Evolutionary conservation across 2,329 filamentous ascomycete genomes (phyloP).

Genomic region (Colletotrichum sojae): DNA sequence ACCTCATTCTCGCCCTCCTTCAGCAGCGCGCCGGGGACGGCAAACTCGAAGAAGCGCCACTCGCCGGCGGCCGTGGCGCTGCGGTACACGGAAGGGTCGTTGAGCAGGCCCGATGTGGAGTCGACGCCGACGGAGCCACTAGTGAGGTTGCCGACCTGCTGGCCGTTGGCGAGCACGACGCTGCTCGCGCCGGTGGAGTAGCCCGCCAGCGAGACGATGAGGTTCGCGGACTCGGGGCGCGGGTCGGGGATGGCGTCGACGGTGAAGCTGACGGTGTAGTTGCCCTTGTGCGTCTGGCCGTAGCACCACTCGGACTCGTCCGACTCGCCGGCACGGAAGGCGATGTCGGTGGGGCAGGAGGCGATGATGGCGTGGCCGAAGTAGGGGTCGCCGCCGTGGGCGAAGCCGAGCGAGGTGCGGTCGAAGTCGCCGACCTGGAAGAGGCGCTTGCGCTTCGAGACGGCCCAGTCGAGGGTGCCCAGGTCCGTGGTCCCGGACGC

Average conservation of each 20-base stretch:
- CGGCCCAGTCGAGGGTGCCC: conserved; percentile 56
- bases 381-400: conserved; percentile 49
- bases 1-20: conserved; percentile 45
- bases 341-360: conserved; percentile 60
- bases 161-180: conserved; percentile 57
- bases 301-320: conserved; percentile 63
- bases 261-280: conserved; percentile 53
- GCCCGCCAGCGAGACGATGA: conserved; percentile 60
- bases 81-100: conserved; percentile 63
- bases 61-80: conserved; percentile 62
- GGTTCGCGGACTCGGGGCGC: conserved; percentile 48
- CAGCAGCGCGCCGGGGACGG: conserved; percentile 43
- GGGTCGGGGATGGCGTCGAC: conserved; percentile 18
- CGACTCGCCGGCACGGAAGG: conserved; percentile 57
- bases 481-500: conserved; percentile 53
- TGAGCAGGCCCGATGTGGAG: conserved; percentile 48
- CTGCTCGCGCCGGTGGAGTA: conserved; percentile 58
- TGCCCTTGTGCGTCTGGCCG: conserved; percentile 56
- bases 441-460: conserved; percentile 55
- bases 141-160: conserved; percentile 57
- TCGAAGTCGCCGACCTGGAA: conserved; percentile 54
- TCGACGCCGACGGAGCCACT: conserved; percentile 43
- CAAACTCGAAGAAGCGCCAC: conserved; percentile 61
- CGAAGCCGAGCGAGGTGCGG: conserved; percentile 38
- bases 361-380: conserved; percentile 59